phyloP scores from a whole-genome alignment of 148 eudicot genomes.

The Spergularia bocconei region DNA sequence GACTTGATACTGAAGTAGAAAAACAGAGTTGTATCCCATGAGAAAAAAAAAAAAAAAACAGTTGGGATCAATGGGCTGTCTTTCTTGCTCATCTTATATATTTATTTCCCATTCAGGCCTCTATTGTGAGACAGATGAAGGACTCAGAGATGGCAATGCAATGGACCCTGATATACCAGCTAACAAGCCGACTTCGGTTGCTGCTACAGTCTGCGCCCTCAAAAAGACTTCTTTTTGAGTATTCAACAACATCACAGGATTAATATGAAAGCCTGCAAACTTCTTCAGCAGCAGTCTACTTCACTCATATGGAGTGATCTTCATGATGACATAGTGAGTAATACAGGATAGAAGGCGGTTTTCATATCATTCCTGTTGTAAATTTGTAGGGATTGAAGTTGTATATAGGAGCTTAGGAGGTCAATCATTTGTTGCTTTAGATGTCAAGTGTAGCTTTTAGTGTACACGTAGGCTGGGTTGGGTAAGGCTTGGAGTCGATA shows the following conservation, averaged over 20 bases:
- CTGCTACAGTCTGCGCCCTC: slow-evolving; percentile 93
- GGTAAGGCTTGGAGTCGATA: neutral
- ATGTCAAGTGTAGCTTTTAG: slow-evolving; percentile 1
- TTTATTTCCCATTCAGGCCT: slow-evolving; percentile 56
- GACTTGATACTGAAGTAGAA: no score
- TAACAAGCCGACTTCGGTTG: slow-evolving; percentile 91
- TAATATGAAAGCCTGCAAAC: slow-evolving; percentile 24
- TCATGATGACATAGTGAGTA: slow-evolving; percentile 9
- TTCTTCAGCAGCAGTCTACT: slow-evolving; percentile 3
- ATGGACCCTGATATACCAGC: slow-evolving; percentile 98
- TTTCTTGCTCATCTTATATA: slow-evolving; percentile 7
- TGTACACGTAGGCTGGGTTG: neutral
- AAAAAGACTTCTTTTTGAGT: slow-evolving; percentile 88
- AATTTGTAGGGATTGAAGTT: neutral
- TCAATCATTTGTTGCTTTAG: neutral
- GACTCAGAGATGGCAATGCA: slow-evolving; percentile 99
- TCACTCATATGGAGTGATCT: neutral
- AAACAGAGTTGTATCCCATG: no score
- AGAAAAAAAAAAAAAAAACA: no score
- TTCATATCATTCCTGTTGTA: neutral
- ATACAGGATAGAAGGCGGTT: neutral
- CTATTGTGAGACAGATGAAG: slow-evolving; percentile 94
- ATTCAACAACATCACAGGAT: slow-evolving; percentile 88
- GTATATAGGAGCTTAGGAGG: slow-evolving; percentile 4
- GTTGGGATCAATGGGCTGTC: neutral